phyloP scores from a whole-genome alignment of 1,284 basidiomycete genomes.

The Ustilago trichophora region DNA sequence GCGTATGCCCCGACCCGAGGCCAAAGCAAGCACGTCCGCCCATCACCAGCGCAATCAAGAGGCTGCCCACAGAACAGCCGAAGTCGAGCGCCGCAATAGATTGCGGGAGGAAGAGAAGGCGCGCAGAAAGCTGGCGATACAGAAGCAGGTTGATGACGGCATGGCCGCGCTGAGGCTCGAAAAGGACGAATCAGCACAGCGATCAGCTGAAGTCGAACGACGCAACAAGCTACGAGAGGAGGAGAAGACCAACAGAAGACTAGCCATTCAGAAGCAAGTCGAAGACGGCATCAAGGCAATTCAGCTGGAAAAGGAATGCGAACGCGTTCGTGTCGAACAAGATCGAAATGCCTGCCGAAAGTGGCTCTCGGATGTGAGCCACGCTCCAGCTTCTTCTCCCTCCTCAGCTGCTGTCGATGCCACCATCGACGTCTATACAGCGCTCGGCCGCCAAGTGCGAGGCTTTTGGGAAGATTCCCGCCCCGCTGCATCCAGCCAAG shows the following conservation, averaged over 20 bases:
- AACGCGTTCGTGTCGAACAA: constrained; percentile 9
- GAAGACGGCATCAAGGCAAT: constrained; percentile 25
- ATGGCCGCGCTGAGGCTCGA: constrained; percentile 23
- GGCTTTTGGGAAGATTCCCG: constrained; percentile 40
- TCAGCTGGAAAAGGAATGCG: constrained; percentile 15
- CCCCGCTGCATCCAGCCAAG: constrained; percentile 8
- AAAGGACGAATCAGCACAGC: constrained; percentile 11
- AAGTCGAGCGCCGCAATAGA: constrained; percentile 33
- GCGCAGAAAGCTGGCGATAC: constrained; percentile 15
- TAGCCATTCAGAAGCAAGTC: constrained; percentile 18
- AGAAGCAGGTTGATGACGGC: constrained; percentile 23
- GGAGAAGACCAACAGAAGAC: constrained; percentile 17
- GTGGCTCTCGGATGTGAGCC: constrained; percentile 13
- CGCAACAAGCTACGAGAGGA: constrained; percentile 30
- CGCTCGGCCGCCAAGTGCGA: constrained; percentile 37
- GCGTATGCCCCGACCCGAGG: background rate
- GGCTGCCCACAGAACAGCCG: constrained; percentile 12
- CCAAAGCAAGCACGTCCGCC: background rate
- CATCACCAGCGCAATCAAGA: constrained; percentile 3
- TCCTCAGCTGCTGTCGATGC: background rate
- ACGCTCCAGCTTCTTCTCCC: background rate
- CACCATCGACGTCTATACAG: constrained; percentile 12
- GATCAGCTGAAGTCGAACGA: constrained; percentile 18
- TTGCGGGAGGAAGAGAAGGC: constrained; percentile 19
- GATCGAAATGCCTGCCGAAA: constrained; percentile 21